These are phyloP conservation scores for Hypsizygus ulmarius DNA, from an alignment of 1,284 basidiomycete species.

Conservation along the genomic window DNA sequence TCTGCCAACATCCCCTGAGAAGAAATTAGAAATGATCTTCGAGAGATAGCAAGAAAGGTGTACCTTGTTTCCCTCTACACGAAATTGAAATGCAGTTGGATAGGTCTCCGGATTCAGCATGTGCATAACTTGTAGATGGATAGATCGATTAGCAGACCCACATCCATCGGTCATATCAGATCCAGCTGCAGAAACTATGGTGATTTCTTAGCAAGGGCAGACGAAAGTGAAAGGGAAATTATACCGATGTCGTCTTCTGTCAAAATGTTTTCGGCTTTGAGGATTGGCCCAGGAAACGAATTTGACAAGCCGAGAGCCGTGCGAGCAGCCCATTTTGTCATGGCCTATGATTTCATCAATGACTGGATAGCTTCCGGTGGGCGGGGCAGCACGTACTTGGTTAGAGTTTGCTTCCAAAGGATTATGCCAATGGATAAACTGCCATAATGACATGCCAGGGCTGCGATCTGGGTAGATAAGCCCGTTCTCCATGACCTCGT, in stretches of 20 bases:
- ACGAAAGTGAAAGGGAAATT: constrained; percentile 14
- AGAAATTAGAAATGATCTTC: neutral
- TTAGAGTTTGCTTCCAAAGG: constrained; percentile 24
- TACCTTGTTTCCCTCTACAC: constrained; percentile 46
- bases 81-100: constrained; percentile 50
- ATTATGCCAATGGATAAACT: constrained; percentile 30
- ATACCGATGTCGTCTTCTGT: constrained; percentile 38
- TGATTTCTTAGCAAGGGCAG: constrained; percentile 1
- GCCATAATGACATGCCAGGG: constrained; percentile 19
- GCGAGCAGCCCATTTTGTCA: constrained; percentile 52
- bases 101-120: constrained; percentile 35
- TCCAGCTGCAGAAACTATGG: constrained; percentile 22
- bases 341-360: constrained; percentile 31
- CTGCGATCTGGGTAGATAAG: constrained; percentile 5
- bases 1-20: constrained; percentile 44
- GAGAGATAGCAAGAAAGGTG: neutral
- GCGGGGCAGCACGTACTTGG: constrained; percentile 26
- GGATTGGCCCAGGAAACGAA: constrained; percentile 33
- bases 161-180: constrained; percentile 57
- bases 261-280: constrained; percentile 26
- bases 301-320: constrained; percentile 43
- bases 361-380: neutral
- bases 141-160: constrained; percentile 43
- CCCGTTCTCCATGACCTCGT: constrained; percentile 25
- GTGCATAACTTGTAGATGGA: constrained; percentile 31